Evolutionary conservation across 2,329 filamentous ascomycete genomes (phyloP).

Genomic region (Geosmithia flava): DNA sequence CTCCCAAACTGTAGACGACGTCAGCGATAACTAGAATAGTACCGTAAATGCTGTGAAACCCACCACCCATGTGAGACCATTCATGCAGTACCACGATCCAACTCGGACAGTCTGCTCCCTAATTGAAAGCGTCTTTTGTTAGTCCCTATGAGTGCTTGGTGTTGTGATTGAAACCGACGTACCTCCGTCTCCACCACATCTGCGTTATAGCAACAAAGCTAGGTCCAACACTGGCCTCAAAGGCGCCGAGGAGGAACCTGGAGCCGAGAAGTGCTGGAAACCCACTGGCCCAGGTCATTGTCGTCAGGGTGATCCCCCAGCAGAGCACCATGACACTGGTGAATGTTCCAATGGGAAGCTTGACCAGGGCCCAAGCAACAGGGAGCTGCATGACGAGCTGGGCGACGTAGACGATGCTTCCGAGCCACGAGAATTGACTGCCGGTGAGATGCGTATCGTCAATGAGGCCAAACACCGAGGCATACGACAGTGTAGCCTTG

Average conservation of each 20-base stretch:
- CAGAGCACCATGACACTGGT: constrained; percentile 41
- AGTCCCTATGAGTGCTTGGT: not conserved
- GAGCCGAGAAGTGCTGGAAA: constrained; percentile 37
- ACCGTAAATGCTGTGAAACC: constrained; percentile 2
- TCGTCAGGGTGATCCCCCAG: constrained; percentile 39
- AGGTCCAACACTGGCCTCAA: constrained; percentile 35
- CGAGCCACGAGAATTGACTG: constrained; percentile 48
- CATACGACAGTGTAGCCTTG: constrained; percentile 49
- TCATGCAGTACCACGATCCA: constrained; percentile 48
- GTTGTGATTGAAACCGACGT: not conserved
- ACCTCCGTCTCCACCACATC: constrained; percentile 48
- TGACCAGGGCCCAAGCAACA: constrained; percentile 44
- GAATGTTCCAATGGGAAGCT: constrained; percentile 48
- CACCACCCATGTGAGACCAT: constrained; percentile 43
- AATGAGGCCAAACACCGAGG: constrained; percentile 50
- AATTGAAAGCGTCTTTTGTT: not conserved
- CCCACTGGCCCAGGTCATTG: constrained; percentile 37
- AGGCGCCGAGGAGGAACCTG: constrained; percentile 43
- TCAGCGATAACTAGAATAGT: not conserved
- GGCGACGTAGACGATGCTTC: constrained; percentile 47
- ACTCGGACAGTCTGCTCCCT: constrained; percentile 44
- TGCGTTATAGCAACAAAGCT: constrained; percentile 44
- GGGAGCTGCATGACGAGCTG: constrained; percentile 46
- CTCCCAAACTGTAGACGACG: constrained; percentile 28
- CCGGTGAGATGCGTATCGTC: constrained; percentile 43